A percentile compares a stretch with the other conserved stretches of the same genome.
phyloP scores from a whole-genome alignment of 768 basidiomycete species.

The Psilocybe subaeruginosa region DNA sequence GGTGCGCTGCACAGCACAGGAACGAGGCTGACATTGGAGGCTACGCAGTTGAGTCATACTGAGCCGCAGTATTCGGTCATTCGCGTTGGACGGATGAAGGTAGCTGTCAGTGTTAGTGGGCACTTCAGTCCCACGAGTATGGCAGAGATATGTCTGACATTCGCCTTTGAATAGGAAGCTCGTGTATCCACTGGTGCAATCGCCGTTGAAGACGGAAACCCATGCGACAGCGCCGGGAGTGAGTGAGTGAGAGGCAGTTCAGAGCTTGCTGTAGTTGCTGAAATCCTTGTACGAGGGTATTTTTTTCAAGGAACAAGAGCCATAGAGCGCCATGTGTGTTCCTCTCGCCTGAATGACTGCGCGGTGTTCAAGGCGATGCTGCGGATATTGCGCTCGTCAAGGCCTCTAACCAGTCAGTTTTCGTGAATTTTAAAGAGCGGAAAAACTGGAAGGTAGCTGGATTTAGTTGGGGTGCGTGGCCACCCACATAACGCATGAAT shows the following conservation, averaged over 20 bases:
- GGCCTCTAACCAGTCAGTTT: too few species aligned
- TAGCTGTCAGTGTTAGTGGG: not conserved
- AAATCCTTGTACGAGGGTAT: not conserved
- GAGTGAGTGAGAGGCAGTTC: not conserved
- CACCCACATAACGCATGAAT: too few species aligned
- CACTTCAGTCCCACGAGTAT: not conserved
- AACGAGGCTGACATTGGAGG: not conserved
- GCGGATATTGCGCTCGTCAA: not conserved
- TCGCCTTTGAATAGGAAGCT: not conserved
- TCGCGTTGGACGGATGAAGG: not conserved
- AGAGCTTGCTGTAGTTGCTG: not conserved
- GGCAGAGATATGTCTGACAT: not conserved
- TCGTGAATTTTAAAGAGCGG: too few species aligned
- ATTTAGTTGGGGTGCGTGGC: too few species aligned
- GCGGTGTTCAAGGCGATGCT: not conserved
- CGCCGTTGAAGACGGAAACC: not conserved
- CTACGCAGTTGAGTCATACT: not conserved
- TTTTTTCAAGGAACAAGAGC: not conserved
- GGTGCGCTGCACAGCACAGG: slow-evolving; percentile 2
- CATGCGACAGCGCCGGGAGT: not conserved
- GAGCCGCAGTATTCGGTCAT: slow-evolving; percentile 9
- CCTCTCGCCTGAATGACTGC: not conserved
- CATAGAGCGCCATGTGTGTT: not conserved
- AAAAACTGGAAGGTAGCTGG: too few species aligned
- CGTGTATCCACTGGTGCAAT: not conserved